A percentile compares a stretch with the other conserved stretches of the same genome.
Evolutionary conservation across 495 filamentous ascomycete genomes (phyloP).

Genomic region (Choiromyces venosus): DNA sequence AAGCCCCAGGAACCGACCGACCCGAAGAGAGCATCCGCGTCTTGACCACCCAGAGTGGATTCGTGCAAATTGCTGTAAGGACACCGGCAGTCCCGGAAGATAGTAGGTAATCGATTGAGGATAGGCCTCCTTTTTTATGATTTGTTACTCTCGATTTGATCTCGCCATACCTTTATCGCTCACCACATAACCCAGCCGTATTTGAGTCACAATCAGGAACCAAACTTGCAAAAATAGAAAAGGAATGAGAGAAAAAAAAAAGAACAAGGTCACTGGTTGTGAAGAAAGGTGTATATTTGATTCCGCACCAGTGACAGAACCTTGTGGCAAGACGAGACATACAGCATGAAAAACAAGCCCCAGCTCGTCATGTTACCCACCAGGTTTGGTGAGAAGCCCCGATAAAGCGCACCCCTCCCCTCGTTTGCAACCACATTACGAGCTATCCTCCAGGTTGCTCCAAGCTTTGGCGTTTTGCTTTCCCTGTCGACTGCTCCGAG

Average conservation of each 20-base stretch:
- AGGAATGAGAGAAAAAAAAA: neutral
- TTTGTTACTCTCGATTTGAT: conserved; percentile 38
- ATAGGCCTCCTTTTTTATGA: conserved; percentile 45
- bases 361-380: conserved; percentile 85
- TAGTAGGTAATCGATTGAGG: conserved; percentile 74
- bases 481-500: conserved; percentile 31
- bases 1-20: conserved; percentile 59
- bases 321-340: conserved; percentile 40
- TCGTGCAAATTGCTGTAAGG: conserved; percentile 73
- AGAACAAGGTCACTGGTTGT: neutral
- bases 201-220: conserved; percentile 37
- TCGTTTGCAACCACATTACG: conserved; percentile 54
- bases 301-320: conserved; percentile 5
- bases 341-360: conserved; percentile 83
- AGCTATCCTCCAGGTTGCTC: conserved; percentile 54
- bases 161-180: conserved; percentile 39
- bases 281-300: neutral
- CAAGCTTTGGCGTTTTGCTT: conserved; percentile 41
- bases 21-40: conserved; percentile 92
- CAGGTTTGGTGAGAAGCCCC: conserved; percentile 82
- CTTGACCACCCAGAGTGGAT: conserved; percentile 98
- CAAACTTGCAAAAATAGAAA: conserved; percentile 10
- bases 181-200: neutral
- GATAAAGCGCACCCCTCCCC: conserved; percentile 64
- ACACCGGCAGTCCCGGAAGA: conserved; percentile 71